Evolutionary conservation across 139 green algal genomes (phyloP), one percentile per base, ranked within the genome.

Genomic region (Chlamydomonas sp.): DNA sequence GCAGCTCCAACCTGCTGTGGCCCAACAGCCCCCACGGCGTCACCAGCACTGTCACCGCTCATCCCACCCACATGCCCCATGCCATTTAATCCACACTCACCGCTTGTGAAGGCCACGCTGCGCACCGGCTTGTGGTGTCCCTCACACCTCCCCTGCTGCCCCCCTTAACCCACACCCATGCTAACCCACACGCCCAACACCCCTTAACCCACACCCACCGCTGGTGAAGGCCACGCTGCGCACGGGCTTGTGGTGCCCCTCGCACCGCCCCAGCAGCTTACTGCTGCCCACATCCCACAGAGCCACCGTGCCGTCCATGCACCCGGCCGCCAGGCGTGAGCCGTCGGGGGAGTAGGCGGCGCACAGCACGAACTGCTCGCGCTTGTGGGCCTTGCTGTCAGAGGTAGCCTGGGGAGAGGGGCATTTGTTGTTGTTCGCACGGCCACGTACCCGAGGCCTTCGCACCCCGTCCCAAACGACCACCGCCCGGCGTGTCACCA

Each of bases 181-280:
- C 31, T 49, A 76, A 14, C 18, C 63, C 62, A 75, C 76, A 76
- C 79, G 14, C 8, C 58, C 12, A 76, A 61, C 57, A 49, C 31
- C 31, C 31, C 31, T 49, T 49, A 49, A 49, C 8, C 20, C 8
- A 0, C 7, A 59, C 88, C 0, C 49, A 97, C 95, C 96, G 88
- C 95, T 94, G 3, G 95, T 96, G 89, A 98, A 99, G 4, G 93
- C 83, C 1, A 99, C 82, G 17, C 89, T 91, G 6, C 97, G 91
- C 74, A 99, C 95, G 8, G 97, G 95, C 91, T 97, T 97, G 93
- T 95, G 92, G 90, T 99, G 97, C 9, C 97, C 97, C 72, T 95
- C 88, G 49, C 97, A 89, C 18, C 76, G 88, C 82, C 95, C 90
- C 84, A 98, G 85, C 84, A 97, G 85, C 86, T 94, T 90, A 18